Evolutionary conservation across 129 eudicot genomes (phyloP), one percentile per base, ranked within the genome.

Genomic region (Oenanthe sinensis): DNA sequence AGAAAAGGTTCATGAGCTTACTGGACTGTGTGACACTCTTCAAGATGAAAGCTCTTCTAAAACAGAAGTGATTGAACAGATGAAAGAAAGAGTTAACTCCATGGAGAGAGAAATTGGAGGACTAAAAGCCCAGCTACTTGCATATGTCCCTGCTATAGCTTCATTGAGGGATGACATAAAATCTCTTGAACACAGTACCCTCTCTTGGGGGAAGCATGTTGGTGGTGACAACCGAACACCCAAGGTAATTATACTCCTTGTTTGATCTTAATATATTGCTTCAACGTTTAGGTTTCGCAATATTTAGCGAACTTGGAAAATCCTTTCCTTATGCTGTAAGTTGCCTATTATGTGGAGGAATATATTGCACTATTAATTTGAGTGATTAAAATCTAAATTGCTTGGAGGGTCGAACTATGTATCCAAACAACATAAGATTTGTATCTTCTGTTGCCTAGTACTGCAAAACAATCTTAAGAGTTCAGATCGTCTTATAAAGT

Each of bases 61-160:
- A 78, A 86, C 87, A 8, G 65, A 50, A 63, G 97, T 84, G 79
- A 90, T 95, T 49, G 86, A 86, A 86, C 83, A 81, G 79, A 86
- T 95, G 96, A 92, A 90, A 82, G 85, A 80, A 55, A 86, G 79
- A 75, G 82, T 86, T 47, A 44, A 77, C 46, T 80, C 78, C 52
- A 84, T 86, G 93, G 95, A 95, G 86, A 78, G 76, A 44, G 96
- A 95, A 82, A 82, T 89, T 33, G 86, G 79, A 74, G 94, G 83
- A 10, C 85, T 92, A 33, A 87, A 82, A 75, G 81, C 89, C 28
- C 92, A 92, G 85, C 79, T 95, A 79, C 75, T 68, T 75, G 92
- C 94, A 62, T 95, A 89, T 83, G 81, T 78, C 74, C 96, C 96
- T 8, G 84, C 86, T 45, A 84, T 95, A 12, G 87, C 77, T 78